Evolutionary conservation across 768 basidiomycete species (phyloP), one percentile per base, ranked within the genome.

Genomic region (Mycena olivaceomarginata): DNA sequence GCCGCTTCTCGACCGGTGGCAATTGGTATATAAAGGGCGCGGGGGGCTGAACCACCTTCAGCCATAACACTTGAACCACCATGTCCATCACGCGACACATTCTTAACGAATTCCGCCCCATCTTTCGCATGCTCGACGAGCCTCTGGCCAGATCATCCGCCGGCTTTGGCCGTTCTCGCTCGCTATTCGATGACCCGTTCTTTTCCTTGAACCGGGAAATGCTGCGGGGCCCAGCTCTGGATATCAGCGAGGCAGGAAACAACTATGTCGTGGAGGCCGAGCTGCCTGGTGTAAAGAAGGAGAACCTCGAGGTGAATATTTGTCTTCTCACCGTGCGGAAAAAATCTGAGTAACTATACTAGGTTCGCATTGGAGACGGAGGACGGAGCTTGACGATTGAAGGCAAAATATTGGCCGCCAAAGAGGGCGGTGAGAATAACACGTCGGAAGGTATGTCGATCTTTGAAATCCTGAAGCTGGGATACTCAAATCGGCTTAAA

Each of bases 111-210:
- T 89, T 95, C 80, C 91, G 93, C 67, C 95, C 95, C 43, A 83
- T 96, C 70, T 94, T 96, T 86, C 93, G 93, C 67, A 87, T 95
- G 88, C 87, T 96, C 59, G 94, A 96, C 43, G 94, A 95, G 79
- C 95, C 94, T 9, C 82, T 95, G 5, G 82, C 85, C 0, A 89
- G 91, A 22, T 25, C 74, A 78, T 37, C 82, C 85, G 46, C 78
- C 82, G 20, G 81, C 76, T 64, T 84, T 83, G 62, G 76, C 4
- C 83, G 79, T 37, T 79, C 82, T 31, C 88, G 87, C 60, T 80
- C 90, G 4, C 67, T 90, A 63, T 85, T 92, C 57, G 87, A 91
- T 40, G 91, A 92, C 74, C 90, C 90, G 2, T 90, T 93, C 82
- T 88, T 90, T 81, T 18, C 75, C 3, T 4, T 78, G 78, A 80